These are phyloP conservation scores for Melaleuca quinquenervia DNA, from an alignment of 345 rosid species.

Conservation along the genomic window DNA sequence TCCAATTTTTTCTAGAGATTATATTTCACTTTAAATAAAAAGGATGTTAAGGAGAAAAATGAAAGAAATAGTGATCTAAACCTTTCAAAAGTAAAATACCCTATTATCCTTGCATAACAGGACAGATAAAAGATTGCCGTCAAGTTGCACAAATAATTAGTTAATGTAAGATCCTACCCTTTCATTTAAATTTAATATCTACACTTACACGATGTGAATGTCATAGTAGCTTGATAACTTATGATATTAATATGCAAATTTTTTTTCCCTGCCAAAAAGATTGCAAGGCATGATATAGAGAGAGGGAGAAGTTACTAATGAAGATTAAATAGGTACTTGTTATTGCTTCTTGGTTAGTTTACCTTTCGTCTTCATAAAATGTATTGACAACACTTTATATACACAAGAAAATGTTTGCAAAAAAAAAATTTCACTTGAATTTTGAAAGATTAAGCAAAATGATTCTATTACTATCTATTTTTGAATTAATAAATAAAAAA, in stretches of 20 bases:
- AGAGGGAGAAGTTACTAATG: background rate
- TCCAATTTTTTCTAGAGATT: background rate
- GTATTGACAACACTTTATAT: background rate
- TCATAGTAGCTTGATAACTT: no score
- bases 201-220: background rate
- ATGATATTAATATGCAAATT: no score
- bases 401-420: background rate
- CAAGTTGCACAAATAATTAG: rapidly evolving
- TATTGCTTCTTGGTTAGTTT: background rate
- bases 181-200: background rate
- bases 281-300: no score
- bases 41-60: rapidly evolving
- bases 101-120: background rate
- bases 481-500: background rate
- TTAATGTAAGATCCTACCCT: background rate
- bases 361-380: rapidly evolving
- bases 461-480: background rate
- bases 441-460: background rate
- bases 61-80: background rate
- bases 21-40: background rate
- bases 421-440: background rate
- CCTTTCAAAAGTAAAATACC: background rate
- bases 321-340: background rate
- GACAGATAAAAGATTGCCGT: background rate
- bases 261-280: no score